These are phyloP conservation scores for Mycosphaerella sp. DNA, from an alignment of 2,329 filamentous ascomycete species.

Conservation along the genomic window DNA sequence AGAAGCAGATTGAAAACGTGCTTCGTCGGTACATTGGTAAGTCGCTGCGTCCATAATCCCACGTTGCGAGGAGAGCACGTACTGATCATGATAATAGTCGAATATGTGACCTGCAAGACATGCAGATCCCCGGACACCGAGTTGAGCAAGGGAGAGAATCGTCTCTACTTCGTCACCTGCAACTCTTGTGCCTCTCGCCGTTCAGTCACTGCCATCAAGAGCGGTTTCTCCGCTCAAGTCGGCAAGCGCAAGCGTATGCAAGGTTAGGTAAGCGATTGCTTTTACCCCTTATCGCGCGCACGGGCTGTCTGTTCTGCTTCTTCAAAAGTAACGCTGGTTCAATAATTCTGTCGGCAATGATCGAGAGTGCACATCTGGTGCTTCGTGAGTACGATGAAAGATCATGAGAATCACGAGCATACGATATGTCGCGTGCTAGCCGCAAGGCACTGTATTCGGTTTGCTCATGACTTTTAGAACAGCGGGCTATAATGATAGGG, in stretches of 20 bases:
- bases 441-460: background rate
- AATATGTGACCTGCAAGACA: slow-evolving; percentile 99
- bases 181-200: slow-evolving; percentile 64
- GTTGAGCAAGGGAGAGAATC: slow-evolving; percentile 97
- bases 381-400: slow-evolving; percentile 2
- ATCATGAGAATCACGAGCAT: background rate
- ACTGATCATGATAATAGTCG: slow-evolving; percentile 50
- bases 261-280: slow-evolving; percentile 31
- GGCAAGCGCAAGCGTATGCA: slow-evolving; percentile 93
- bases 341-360: slow-evolving; percentile 4
- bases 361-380: slow-evolving; percentile 5
- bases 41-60: slow-evolving; percentile 32
- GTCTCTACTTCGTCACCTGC: slow-evolving; percentile 98
- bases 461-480: background rate
- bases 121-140: slow-evolving; percentile 93
- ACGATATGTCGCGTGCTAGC: background rate
- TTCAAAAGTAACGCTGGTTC: background rate
- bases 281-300: background rate
- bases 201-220: slow-evolving; percentile 97
- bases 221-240: slow-evolving; percentile 98
- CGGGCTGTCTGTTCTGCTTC: background rate
- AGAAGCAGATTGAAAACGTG: slow-evolving; percentile 98
- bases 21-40: slow-evolving; percentile 88
- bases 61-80: background rate
- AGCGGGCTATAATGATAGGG: background rate